A percentile compares a stretch with the other conserved stretches of the same genome.
These are phyloP conservation scores for Marasmius sp. DNA, from an alignment of 1,284 basidiomycete species.

Conservation along the genomic window DNA sequence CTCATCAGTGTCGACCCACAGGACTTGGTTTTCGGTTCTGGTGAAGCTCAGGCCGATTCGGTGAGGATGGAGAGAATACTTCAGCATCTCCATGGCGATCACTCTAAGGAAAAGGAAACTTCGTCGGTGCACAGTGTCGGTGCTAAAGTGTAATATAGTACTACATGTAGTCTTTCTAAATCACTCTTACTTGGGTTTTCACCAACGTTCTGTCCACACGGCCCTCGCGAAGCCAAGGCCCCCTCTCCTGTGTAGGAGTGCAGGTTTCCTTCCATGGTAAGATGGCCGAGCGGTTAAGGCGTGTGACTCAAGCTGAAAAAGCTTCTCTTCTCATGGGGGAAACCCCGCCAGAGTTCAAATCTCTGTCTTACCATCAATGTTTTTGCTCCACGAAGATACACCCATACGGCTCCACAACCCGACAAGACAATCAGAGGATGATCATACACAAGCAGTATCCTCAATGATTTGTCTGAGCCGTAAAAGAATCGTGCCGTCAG, in stretches of 20 bases:
- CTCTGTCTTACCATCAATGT: background rate
- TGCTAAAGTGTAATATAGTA: background rate
- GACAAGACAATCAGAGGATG: no score
- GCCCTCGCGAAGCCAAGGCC: background rate
- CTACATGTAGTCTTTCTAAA: background rate
- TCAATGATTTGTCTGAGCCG: no score
- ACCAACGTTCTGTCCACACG: background rate
- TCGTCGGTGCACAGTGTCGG: background rate
- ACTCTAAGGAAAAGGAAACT: background rate
- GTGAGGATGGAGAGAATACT: slow-evolving; percentile 21
- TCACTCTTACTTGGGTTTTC: background rate
- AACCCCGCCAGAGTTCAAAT: background rate
- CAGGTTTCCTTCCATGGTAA: background rate
- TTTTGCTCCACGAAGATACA: no score
- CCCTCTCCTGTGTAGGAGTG: background rate
- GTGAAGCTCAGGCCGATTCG: slow-evolving; percentile 19
- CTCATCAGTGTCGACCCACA: background rate
- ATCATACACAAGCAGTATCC: no score
- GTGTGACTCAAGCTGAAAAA: background rate
- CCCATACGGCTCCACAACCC: no score
- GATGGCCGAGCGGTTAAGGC: background rate
- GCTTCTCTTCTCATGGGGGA: background rate
- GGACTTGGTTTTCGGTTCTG: slow-evolving; percentile 23
- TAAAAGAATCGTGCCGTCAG: no score
- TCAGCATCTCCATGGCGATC: slow-evolving; percentile 4